phyloP scores from a whole-genome alignment of 176 grass and related monocot species.

The Puccinellia tenuiflora region DNA sequence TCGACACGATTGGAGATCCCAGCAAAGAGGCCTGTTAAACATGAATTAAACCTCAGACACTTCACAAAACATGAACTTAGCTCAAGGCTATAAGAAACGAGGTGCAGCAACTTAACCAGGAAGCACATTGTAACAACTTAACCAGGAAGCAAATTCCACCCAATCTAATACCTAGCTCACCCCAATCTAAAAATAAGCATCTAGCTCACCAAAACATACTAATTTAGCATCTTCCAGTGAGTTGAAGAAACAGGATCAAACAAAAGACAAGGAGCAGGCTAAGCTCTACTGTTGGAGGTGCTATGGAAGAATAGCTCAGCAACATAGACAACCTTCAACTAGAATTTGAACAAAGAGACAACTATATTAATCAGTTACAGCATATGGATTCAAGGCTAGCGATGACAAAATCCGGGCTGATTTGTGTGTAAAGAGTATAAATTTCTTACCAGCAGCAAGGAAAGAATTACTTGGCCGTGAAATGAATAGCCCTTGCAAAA shows the following conservation, averaged over 20 bases:
- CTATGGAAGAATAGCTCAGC: background rate
- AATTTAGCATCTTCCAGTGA: background rate
- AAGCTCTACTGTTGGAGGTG: background rate
- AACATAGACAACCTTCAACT: background rate
- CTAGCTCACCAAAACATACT: background rate
- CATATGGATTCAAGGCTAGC: background rate
- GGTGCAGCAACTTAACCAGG: background rate
- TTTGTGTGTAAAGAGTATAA: background rate
- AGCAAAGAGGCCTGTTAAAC: too few relatives aligned
- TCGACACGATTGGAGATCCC: too few relatives aligned
- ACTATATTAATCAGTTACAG: background rate
- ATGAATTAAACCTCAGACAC: too few relatives aligned
- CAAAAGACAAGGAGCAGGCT: background rate
- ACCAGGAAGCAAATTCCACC: background rate
- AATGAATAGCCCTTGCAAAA: background rate
- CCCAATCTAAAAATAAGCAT: background rate
- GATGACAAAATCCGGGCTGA: background rate
- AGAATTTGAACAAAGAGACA: background rate
- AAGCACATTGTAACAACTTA: background rate
- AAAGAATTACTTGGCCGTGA: background rate
- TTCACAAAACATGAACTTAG: too few relatives aligned
- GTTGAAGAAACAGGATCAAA: background rate
- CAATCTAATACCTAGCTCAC: background rate
- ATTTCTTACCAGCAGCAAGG: background rate
- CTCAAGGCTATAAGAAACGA: background rate